These are phyloP conservation scores for Persicaria tinctoria DNA, from an alignment of 148 eudicot species.

Conservation along the genomic window DNA sequence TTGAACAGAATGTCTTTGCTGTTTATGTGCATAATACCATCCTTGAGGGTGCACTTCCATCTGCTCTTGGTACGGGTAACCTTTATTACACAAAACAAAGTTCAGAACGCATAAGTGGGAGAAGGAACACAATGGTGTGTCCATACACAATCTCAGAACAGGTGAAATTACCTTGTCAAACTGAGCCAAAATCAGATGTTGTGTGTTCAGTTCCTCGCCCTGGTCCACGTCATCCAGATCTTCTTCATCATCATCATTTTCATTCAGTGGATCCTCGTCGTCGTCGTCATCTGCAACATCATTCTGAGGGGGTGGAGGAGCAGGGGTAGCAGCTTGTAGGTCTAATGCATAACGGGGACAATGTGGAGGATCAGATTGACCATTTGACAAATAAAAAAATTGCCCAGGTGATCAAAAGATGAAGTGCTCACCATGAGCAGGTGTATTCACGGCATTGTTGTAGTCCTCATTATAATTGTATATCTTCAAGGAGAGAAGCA, in stretches of 20 bases:
- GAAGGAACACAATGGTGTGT: background rate
- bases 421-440: constrained; percentile 57
- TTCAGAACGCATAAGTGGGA: background rate
- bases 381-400: constrained; percentile 12
- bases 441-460: constrained; percentile 66
- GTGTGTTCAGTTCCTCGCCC: constrained; percentile 85
- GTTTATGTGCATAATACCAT: constrained; percentile 97
- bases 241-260: constrained; percentile 88
- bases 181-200: constrained; percentile 92
- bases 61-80: constrained; percentile 88
- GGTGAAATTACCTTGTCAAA: constrained; percentile 72
- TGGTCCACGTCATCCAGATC: constrained; percentile 83
- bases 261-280: constrained; percentile 87
- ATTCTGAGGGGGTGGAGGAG: constrained; percentile 41
- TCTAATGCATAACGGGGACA: constrained; percentile 30
- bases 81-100: constrained; percentile 21
- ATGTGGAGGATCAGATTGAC: constrained; percentile 6
- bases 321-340: constrained; percentile 76
- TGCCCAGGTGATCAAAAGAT: constrained; percentile 16
- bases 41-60: constrained; percentile 94
- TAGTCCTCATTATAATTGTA: constrained; percentile 95
- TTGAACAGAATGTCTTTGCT: constrained; percentile 84
- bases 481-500: constrained; percentile 43
- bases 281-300: constrained; percentile 68
- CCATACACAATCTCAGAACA: background rate